phyloP scores from a whole-genome alignment of 257 asterid species.

The Penstemon eatonii region DNA sequence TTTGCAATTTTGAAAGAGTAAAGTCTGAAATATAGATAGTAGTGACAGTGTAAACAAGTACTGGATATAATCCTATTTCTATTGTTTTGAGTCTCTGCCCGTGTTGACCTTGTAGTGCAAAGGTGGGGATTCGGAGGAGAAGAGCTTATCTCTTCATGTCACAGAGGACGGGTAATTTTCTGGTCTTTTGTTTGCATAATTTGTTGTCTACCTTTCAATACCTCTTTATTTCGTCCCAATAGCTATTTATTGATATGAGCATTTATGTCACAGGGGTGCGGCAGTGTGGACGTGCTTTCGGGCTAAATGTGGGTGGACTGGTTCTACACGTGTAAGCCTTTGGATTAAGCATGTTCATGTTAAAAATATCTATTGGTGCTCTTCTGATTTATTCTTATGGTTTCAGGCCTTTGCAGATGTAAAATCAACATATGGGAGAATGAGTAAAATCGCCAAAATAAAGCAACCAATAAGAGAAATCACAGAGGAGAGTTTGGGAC shows the following conservation, averaged over 20 bases:
- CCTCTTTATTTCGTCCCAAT: constrained; percentile 14
- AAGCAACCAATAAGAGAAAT: constrained; percentile 51
- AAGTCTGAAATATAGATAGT: background rate
- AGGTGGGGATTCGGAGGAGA: constrained; percentile 72
- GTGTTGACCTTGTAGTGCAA: constrained; percentile 61
- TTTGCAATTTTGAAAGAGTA: background rate
- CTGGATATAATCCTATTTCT: background rate
- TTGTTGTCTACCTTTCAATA: background rate
- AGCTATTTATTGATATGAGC: constrained; percentile 30
- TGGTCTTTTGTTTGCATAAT: background rate
- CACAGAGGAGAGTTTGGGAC: constrained; percentile 51
- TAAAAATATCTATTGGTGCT: constrained; percentile 8
- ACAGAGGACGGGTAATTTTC: constrained; percentile 61
- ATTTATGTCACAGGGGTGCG: constrained; percentile 47
- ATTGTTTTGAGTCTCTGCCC: constrained; percentile 19
- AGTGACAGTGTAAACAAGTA: background rate
- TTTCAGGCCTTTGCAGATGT: constrained; percentile 65
- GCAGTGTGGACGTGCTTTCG: constrained; percentile 89
- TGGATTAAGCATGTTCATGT: constrained; percentile 3
- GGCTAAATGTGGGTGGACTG: constrained; percentile 90
- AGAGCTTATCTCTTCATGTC: constrained; percentile 71
- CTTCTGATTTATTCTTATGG: constrained; percentile 22
- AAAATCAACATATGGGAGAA: constrained; percentile 46
- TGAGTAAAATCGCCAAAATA: constrained; percentile 37
- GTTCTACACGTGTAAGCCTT: constrained; percentile 62